phyloP scores from a whole-genome alignment of 73 alveolate genomes.

The Tetrahymena borealis region DNA sequence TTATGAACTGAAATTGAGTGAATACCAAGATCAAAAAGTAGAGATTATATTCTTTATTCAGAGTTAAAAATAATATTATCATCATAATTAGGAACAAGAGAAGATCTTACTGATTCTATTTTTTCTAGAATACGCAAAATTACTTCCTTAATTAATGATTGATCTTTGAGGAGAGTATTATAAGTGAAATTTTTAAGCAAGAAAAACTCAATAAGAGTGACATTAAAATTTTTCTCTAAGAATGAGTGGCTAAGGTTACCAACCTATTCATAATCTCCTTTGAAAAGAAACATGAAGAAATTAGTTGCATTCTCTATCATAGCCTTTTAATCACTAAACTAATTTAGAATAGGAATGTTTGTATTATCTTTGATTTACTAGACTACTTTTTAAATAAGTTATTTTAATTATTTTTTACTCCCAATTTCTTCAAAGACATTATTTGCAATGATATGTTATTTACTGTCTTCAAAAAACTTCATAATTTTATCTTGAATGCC shows the following conservation, averaged over 20 bases:
- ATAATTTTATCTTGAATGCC: neutral
- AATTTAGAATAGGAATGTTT: neutral
- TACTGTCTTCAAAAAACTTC: neutral
- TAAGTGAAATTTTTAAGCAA: neutral
- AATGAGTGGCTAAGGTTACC: neutral
- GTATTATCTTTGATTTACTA: neutral
- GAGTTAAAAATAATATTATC: neutral
- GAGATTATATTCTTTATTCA: neutral
- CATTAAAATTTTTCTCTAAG: neutral
- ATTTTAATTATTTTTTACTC: neutral
- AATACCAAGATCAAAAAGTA: neutral
- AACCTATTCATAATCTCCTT: neutral
- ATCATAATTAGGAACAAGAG: neutral
- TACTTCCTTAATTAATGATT: neutral
- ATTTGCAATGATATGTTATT: neutral
- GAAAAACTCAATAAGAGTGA: neutral
- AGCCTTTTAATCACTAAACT: neutral
- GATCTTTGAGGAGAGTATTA: neutral
- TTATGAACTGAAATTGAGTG: neutral
- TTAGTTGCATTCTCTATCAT: neutral
- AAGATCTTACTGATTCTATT: neutral
- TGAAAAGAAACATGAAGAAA: neutral
- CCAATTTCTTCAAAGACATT: neutral
- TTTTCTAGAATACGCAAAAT: neutral
- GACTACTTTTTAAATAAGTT: neutral